A percentile compares a stretch with the other conserved stretches of the same genome.
Conservation (phyloP, 345 rosid genomes). For the Pistacia vera region DNA sequence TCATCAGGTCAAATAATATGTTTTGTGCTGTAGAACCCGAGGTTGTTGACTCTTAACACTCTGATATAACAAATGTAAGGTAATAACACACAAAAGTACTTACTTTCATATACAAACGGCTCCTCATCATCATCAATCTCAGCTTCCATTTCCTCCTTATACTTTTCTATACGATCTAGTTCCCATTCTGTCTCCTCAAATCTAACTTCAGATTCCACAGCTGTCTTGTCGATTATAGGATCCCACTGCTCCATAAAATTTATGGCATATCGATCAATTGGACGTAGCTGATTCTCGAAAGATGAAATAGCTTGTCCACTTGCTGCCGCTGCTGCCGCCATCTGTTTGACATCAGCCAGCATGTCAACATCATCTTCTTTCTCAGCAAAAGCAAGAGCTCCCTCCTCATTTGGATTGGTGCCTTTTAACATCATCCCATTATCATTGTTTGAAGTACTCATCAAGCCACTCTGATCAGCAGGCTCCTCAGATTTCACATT, state of each 20-base stretch:
- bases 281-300: slow-evolving; percentile 86
- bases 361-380: slow-evolving; percentile 88
- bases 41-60: slow-evolving; percentile 9
- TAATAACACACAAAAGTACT: slow-evolving; percentile 32
- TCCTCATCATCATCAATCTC: slow-evolving; percentile 99
- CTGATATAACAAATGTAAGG: not conserved
- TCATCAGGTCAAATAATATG: not conserved
- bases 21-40: slow-evolving; percentile 3
- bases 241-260: slow-evolving; percentile 92
- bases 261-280: slow-evolving; percentile 94
- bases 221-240: slow-evolving; percentile 83
- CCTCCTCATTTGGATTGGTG: slow-evolving; percentile 52
- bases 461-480: slow-evolving; percentile 49
- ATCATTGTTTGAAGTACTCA: slow-evolving; percentile 45
- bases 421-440: slow-evolving; percentile 30
- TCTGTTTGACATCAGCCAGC: slow-evolving; percentile 92
- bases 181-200: slow-evolving; percentile 98
- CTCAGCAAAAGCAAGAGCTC: slow-evolving; percentile 53
- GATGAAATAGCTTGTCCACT: slow-evolving; percentile 87
- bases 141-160: slow-evolving; percentile 99
- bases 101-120: slow-evolving; percentile 96
- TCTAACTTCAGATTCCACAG: slow-evolving; percentile 64
- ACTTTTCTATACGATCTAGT: slow-evolving; percentile 90
- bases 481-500: slow-evolving; percentile 77
- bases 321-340: slow-evolving; percentile 94